Evolutionary conservation across 2,329 filamentous ascomycete genomes (phyloP), one percentile per base, ranked within the genome.

Genomic region (Botrytis sinoallii): DNA sequence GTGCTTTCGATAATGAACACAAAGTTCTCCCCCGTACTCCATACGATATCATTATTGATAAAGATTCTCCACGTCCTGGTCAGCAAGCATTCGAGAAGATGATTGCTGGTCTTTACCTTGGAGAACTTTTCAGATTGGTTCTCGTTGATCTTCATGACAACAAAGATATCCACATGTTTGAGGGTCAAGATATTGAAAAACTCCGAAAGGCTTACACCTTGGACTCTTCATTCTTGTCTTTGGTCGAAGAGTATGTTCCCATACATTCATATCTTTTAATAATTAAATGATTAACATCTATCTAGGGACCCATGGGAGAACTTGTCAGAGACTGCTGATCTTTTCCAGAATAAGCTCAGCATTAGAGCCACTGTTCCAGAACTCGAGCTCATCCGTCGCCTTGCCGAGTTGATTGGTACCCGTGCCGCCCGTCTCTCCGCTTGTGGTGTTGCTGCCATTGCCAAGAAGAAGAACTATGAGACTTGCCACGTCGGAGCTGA

Each of bases 51-150:
- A 90, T 91, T 78, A 93, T 98, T 80, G 95, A 98, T 85, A 91
- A 93, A 78, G 92, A 96, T 79, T 98, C 95, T 32, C 95, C 95
- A 52, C 92, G 95, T 40, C 95, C 95, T 5, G 95, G 94, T 69
- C 94, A 98, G 84, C 95, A 98, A 84, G 91, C 93, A 1, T 98
- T 98, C 78, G 95, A 98, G 85, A 98, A 98, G 86, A 98, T 98
- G 93, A 95, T 97, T 81, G 94, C 95, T 3, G 95, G 95, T 76
- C 87, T 98, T 67, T 98, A 98, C 82, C 89, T 98, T 2, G 95
- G 95, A 77, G 95, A 98, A 84, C 92, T 98, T 80, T 97, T 97
- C 88, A 93, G 95, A 74, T 88, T 97, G 67, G 90, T 95, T 72
- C 85, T 98, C 72, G 86, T 97, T 29, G 95, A 97, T 79, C 86